Evolutionary conservation across 805 yeast species (phyloP), one percentile per base, ranked within the genome.

Genomic region (Jamesozyma rosinii): DNA sequence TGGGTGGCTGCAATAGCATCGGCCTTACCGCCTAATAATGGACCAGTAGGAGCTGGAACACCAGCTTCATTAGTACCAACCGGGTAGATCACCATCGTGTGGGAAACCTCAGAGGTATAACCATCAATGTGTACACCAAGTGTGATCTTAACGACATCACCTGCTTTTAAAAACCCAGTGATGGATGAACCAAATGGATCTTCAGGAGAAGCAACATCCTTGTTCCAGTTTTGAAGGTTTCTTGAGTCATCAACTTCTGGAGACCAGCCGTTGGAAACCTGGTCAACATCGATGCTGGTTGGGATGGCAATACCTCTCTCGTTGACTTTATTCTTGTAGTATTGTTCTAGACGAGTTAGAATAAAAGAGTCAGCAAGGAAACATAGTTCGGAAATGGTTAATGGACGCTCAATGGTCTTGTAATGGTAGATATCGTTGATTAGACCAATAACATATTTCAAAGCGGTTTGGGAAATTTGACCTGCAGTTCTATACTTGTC

Each of bases 61-160:
- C 64, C 45, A 22, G 64, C 58, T 22, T 66, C 63, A n/a, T 38
- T 43, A 34, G 55, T 54, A 45, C 62, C 81, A 27, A 79, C 77
- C 41, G 94, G 94, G 54, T 77, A 83, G 42, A 88, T 79, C 26
- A 88, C 92, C 49, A 87, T 58, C 1, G 97, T 89, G 64, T 92
- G 98, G 24, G 95, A 78, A 10, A 77, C 79, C 60, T 79, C 77
- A 1, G 95, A 79, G 11, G 97, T 84, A 68, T 89, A 92, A 44
- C 98, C 98, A 64, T 92, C 98, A 52, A 92, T 77, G 50, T 92
- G 97, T 46, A 83, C 89, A 39, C 97, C 98, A 24, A 90, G 71
- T 11, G 83, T 70, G 45, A 92, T 74, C 48, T 90, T 89, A 29
- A 86, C 86, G 38, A 89, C 72, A 62, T 92, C 97, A 40, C 97